phyloP scores from a whole-genome alignment of 2,329 filamentous ascomycete genomes.

The Cladophialophora psammophila region DNA sequence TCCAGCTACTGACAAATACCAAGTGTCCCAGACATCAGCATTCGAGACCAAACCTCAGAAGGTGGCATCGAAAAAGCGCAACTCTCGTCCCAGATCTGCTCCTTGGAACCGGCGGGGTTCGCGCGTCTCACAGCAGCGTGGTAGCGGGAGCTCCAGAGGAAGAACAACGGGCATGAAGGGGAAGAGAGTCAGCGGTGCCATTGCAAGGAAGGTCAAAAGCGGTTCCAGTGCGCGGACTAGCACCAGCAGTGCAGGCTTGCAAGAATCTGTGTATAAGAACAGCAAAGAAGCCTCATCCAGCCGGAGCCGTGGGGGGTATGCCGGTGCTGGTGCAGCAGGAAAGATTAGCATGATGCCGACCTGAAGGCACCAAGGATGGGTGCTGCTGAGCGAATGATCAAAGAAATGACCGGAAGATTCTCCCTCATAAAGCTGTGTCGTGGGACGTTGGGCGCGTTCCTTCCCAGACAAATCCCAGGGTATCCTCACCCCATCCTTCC shows the following conservation, averaged over 20 bases:
- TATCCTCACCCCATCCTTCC: background rate
- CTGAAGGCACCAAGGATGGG: slow-evolving; percentile 32
- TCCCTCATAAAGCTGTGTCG: background rate
- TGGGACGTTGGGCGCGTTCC: background rate
- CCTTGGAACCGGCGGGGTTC: slow-evolving; percentile 23
- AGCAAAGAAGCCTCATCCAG: slow-evolving; percentile 13
- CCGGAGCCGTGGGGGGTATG: slow-evolving; percentile 17
- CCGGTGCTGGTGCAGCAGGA: slow-evolving; percentile 36
- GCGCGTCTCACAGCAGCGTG: slow-evolving; percentile 21
- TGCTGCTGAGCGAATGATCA: background rate
- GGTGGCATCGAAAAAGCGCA: slow-evolving; percentile 14
- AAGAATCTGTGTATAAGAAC: slow-evolving; percentile 24
- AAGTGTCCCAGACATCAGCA: slow-evolving; percentile 37
- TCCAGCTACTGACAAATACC: slow-evolving; percentile 25
- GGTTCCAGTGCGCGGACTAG: slow-evolving; percentile 29
- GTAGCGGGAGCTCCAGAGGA: slow-evolving; percentile 21
- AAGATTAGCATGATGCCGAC: slow-evolving; percentile 51
- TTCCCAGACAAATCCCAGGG: background rate
- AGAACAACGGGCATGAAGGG: slow-evolving; percentile 14
- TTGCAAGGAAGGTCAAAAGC: slow-evolving; percentile 29
- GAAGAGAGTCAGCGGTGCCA: slow-evolving; percentile 15
- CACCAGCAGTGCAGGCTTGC: slow-evolving; percentile 16
- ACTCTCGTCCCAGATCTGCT: slow-evolving; percentile 4
- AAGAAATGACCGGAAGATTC: background rate
- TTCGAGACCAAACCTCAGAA: slow-evolving; percentile 21